Conservation (phyloP, 805 yeast species). For the Candida stauntonica region DNA sequence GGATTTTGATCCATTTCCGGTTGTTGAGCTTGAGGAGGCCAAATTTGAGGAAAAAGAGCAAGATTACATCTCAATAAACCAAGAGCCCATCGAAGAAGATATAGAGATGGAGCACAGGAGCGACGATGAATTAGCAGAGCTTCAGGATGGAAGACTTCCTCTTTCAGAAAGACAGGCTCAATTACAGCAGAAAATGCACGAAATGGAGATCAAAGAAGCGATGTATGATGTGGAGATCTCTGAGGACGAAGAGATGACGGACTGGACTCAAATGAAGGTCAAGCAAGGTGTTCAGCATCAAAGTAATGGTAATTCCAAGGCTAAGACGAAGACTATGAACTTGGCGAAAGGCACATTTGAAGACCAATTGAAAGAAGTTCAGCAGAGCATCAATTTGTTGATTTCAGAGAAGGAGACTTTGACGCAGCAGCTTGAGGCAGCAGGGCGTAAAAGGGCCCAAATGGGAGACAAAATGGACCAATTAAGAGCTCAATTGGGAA, state of each 20-base stretch:
- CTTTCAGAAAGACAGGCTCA: slow-evolving; percentile 26
- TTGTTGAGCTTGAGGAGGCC: background rate
- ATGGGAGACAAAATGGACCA: too few relatives aligned
- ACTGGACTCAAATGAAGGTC: slow-evolving; percentile 19
- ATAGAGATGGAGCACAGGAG: slow-evolving; percentile 1
- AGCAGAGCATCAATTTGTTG: slow-evolving; percentile 1
- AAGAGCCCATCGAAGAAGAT: slow-evolving; percentile 18
- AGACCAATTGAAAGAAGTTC: slow-evolving; percentile 1
- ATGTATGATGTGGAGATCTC: slow-evolving; percentile 28
- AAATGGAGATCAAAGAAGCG: slow-evolving; percentile 33
- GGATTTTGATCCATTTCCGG: background rate
- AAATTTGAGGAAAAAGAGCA: background rate
- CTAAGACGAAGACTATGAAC: slow-evolving; percentile 2
- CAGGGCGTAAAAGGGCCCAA: too few relatives aligned
- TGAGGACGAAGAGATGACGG: slow-evolving; percentile 20
- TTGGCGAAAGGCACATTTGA: slow-evolving; percentile 7
- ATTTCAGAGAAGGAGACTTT: background rate
- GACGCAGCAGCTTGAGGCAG: too few relatives aligned
- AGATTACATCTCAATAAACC: slow-evolving; percentile 7
- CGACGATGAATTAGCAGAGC: slow-evolving; percentile 6
- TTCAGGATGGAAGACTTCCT: slow-evolving; percentile 25
- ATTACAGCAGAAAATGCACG: slow-evolving; percentile 25
- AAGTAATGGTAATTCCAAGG: background rate
- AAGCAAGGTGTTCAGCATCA: slow-evolving; percentile 12
- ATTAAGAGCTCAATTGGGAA: too few relatives aligned